Evolutionary conservation across 2,329 filamentous ascomycete species (phyloP).

Genomic region (Aureobasidium musti): DNA sequence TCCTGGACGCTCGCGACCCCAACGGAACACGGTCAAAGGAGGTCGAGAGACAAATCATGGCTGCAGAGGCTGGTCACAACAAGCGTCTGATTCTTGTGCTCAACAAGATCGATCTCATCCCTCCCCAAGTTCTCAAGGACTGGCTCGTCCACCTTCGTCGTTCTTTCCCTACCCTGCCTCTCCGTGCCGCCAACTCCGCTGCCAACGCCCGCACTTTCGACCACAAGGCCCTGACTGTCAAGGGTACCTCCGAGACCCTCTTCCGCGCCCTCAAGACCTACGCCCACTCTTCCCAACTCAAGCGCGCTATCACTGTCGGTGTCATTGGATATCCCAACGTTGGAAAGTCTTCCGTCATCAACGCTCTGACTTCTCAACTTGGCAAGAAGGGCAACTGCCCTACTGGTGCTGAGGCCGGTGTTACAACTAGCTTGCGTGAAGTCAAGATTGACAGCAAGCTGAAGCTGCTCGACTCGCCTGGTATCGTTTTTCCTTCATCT

Average conservation of each 20-base stretch:
- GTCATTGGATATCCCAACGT: slow-evolving; percentile 97
- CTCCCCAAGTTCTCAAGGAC: slow-evolving; percentile 74
- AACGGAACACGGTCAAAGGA: slow-evolving; percentile 88
- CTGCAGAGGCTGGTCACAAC: slow-evolving; percentile 70
- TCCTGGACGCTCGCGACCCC: slow-evolving; percentile 88
- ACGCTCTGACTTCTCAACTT: slow-evolving; percentile 78
- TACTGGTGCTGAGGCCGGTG: slow-evolving; percentile 85
- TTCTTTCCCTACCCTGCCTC: slow-evolving; percentile 87
- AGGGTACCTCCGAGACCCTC: slow-evolving; percentile 79
- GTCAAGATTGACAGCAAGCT: slow-evolving; percentile 96
- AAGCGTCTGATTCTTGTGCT: slow-evolving; percentile 89
- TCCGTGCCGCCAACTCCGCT: slow-evolving; percentile 79
- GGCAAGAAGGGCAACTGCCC: slow-evolving; percentile 73
- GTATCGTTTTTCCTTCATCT: slow-evolving; percentile 83
- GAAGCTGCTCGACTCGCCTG: slow-evolving; percentile 89
- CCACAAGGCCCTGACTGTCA: slow-evolving; percentile 83
- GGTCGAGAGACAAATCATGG: slow-evolving; percentile 87
- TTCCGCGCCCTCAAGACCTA: slow-evolving; percentile 90
- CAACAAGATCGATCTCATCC: slow-evolving; percentile 94
- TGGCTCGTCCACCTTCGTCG: slow-evolving; percentile 84
- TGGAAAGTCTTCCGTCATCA: slow-evolving; percentile 95
- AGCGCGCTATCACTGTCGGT: slow-evolving; percentile 85
- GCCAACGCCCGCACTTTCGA: slow-evolving; percentile 89
- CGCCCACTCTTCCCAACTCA: slow-evolving; percentile 77
- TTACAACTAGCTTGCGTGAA: slow-evolving; percentile 82